Evolutionary conservation across 805 yeast genomes (phyloP), one percentile per base, ranked within the genome.

Genomic region (Nakazawaea ambrosiae): DNA sequence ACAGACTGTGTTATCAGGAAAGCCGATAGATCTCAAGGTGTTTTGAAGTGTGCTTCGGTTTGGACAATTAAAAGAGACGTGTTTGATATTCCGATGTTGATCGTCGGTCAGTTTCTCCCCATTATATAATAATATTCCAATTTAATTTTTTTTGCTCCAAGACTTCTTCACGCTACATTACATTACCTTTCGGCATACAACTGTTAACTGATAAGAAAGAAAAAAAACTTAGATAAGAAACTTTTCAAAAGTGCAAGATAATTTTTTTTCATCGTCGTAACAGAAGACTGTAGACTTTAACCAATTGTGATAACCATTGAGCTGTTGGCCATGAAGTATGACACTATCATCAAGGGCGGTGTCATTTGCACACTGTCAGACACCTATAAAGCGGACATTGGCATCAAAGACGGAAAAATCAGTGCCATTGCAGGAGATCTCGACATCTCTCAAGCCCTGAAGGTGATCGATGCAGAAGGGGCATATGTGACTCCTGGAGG

Each of bases 41-140:
- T 18, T 5, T 48, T 57, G 30, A 75, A 75, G 42, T 83, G 88
- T 49, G 79, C 88, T 27, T 77, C 86, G 29, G 85, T 85, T 12
- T 82, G 92, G 88, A 85, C 95, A 0, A 86, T 85, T 12, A 82
- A 82, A 47, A 63, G 92, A 47, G 95, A 85, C 58, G 75, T 80
- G 33, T 85, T 83, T 58, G 90, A 83, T 57, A 75, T 85, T 33
- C 94, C 95, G 6, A 78, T 84, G 85, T 63, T 85, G 50, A 76
- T 85, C 15, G 80, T 83, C 31, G 95, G 95, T 0, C 90, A 85
- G 51, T 81, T 83, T 49, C 53, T 83, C 30, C 92, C 92, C 1
- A 71, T 81, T 2, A 58, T 81, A 17, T 34, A 24, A 25, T 22
- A 22, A 8, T 10, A 10, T 22, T 7, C 24, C 24, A 8, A 22